A percentile compares a stretch with the other conserved stretches of the same genome.
Evolutionary conservation across 768 basidiomycete genomes (phyloP).

Genomic region (Phlebiopsis gigantea): DNA sequence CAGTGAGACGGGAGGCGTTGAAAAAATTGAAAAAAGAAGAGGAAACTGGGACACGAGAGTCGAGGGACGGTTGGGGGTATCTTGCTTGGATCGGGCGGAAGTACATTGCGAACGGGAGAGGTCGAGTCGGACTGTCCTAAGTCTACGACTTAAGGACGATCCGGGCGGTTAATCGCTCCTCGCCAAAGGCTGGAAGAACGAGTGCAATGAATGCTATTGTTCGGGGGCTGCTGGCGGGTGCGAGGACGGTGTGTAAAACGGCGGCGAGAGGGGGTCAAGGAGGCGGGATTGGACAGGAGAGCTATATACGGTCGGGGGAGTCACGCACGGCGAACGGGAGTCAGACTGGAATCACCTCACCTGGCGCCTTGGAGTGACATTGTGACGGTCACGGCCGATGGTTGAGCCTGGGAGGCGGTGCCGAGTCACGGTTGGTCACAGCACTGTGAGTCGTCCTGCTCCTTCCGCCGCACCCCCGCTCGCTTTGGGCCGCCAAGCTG

Average conservation of each 20-base stretch:
- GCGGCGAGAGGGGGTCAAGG: conserved; percentile 4
- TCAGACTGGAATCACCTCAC: conserved; percentile 9
- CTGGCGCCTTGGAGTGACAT: neutral
- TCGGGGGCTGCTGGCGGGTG: neutral
- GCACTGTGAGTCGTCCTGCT: neutral
- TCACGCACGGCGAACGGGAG: conserved; percentile 13
- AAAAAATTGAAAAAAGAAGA: no score
- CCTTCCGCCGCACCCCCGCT: neutral
- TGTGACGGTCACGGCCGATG: conserved; percentile 5
- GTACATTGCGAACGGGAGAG: conserved; percentile 20
- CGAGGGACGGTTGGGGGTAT: conserved; percentile 21
- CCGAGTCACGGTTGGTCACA: conserved; percentile 4
- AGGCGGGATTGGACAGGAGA: conserved; percentile 4
- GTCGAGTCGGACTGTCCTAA: conserved; percentile 22
- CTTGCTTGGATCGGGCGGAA: conserved; percentile 5
- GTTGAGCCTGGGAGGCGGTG: conserved; percentile 5
- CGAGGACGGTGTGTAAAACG: conserved; percentile 6
- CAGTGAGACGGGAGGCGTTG: conserved; percentile 19
- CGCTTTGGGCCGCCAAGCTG: neutral
- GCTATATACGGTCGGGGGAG: conserved; percentile 15
- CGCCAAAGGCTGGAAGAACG: conserved; percentile 10
- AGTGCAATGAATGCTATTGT: neutral
- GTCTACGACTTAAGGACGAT: conserved; percentile 28
- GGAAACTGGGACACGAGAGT: no score
- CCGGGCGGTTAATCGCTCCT: conserved; percentile 19